These are phyloP conservation scores for Boletus eberwhitei DNA, from an alignment of 768 basidiomycete genomes.

Conservation along the genomic window DNA sequence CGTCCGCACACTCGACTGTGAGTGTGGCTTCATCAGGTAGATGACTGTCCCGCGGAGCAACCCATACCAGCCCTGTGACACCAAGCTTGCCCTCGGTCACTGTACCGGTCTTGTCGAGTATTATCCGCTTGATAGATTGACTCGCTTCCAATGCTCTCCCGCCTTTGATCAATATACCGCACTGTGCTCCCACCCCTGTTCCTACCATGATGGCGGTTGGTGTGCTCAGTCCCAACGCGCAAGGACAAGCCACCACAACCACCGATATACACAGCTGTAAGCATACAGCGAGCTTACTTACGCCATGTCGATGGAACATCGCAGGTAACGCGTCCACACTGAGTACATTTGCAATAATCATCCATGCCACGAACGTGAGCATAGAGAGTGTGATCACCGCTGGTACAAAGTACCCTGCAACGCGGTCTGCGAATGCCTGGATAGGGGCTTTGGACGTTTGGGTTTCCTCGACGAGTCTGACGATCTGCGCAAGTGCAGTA, in stretches of 20 bases:
- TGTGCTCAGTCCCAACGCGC: conserved; percentile 92
- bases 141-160: conserved; percentile 93
- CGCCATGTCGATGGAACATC: conserved; percentile 83
- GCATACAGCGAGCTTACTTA: conserved; percentile 85
- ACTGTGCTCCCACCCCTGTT: conserved; percentile 93
- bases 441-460: conserved; percentile 98
- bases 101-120: conserved; percentile 97
- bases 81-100: conserved; percentile 92
- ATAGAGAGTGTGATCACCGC: conserved; percentile 78
- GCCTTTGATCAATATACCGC: conserved; percentile 98
- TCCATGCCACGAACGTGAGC: conserved; percentile 83
- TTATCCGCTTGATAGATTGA: conserved; percentile 72
- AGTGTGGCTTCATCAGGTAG: conserved; percentile 19
- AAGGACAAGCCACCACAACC: conserved; percentile 97
- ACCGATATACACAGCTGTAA: conserved; percentile 97
- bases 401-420: conserved; percentile 96
- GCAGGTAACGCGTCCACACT: conserved; percentile 61
- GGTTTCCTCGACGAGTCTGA: conserved; percentile 94
- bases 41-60: conserved; percentile 34
- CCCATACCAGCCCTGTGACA: conserved; percentile 79
- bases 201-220: conserved; percentile 99
- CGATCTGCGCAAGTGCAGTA: conserved; percentile 94
- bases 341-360: conserved; percentile 62
- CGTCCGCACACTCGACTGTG: conserved; percentile 49
- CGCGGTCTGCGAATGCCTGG: conserved; percentile 91